Percentiles rank a stretch among this genome's conserved stretches.
Evolutionary conservation across 768 basidiomycete species (phyloP).

Genomic region (Lactarius evosmus): DNA sequence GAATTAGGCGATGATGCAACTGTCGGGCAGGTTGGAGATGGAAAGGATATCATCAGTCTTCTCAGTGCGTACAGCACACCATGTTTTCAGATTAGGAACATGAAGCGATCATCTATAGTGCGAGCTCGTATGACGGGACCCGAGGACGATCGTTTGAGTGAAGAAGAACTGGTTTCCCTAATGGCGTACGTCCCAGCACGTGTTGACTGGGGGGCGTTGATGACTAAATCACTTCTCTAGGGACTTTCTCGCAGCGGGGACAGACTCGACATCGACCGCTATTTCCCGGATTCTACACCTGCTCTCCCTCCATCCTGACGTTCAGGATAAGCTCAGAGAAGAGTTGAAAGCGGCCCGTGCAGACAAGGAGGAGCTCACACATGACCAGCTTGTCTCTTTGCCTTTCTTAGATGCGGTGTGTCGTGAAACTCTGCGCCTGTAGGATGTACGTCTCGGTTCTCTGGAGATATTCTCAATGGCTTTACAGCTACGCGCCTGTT

Average conservation of each 20-base stretch:
- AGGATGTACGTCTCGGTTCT: slow-evolving; percentile 20
- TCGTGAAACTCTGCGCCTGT: slow-evolving; percentile 23
- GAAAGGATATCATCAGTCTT: slow-evolving; percentile 47
- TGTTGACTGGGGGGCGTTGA: neutral
- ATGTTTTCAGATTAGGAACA: neutral
- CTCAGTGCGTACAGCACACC: slow-evolving; percentile 37
- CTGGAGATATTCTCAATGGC: neutral
- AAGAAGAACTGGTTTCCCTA: slow-evolving; percentile 39
- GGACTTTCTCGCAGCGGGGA: slow-evolving; percentile 30
- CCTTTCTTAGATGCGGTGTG: slow-evolving; percentile 39
- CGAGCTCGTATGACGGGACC: slow-evolving; percentile 38
- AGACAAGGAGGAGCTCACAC: slow-evolving; percentile 31
- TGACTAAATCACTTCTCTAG: slow-evolving; percentile 13
- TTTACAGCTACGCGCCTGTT: neutral
- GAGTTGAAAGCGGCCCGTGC: slow-evolving; percentile 9
- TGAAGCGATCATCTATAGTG: slow-evolving; percentile 33
- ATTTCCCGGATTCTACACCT: slow-evolving; percentile 28
- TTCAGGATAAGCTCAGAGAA: neutral
- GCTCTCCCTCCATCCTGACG: slow-evolving; percentile 30
- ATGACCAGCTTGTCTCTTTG: slow-evolving; percentile 36
- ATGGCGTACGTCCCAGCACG: slow-evolving; percentile 28
- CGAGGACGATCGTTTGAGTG: slow-evolving; percentile 35
- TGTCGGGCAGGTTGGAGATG: slow-evolving; percentile 36
- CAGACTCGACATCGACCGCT: slow-evolving; percentile 34
- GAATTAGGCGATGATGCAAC: slow-evolving; percentile 37